Evolutionary conservation across 2,329 filamentous ascomycete genomes (phyloP).

Genomic region (Penicillium italicum): DNA sequence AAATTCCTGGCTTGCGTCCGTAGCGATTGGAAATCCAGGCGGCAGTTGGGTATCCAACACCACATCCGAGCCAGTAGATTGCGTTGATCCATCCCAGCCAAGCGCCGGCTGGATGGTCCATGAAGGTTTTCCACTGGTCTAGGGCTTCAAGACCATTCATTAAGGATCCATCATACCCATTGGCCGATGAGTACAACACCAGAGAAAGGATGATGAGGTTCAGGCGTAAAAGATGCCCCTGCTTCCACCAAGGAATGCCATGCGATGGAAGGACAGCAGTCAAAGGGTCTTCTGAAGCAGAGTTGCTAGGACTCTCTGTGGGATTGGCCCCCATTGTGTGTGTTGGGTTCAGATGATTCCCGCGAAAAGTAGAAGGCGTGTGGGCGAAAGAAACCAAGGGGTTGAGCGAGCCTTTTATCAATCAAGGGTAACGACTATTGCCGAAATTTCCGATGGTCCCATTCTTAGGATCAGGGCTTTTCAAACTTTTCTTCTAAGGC

Average conservation of each 20-base stretch:
- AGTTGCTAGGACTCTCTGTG: not conserved
- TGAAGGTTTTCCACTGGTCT: not conserved
- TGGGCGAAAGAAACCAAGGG: not conserved
- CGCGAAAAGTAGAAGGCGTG: not conserved
- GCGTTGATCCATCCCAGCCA: not conserved
- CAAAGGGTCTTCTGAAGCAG: not conserved
- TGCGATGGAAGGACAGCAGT: not conserved
- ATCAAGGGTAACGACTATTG: not conserved
- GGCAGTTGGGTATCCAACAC: not conserved
- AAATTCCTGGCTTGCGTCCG: not conserved
- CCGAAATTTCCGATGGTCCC: not conserved
- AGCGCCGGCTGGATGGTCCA: not conserved
- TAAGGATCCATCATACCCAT: not conserved
- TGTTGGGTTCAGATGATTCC: not conserved
- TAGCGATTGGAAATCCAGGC: not conserved
- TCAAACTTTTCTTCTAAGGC: not conserved
- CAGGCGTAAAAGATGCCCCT: not conserved
- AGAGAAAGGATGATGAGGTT: not conserved
- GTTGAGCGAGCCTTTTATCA: not conserved
- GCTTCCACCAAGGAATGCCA: not conserved
- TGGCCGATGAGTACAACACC: not conserved
- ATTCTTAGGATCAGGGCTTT: not conserved
- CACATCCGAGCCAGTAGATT: not conserved
- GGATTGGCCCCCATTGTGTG: not conserved
- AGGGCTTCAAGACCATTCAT: not conserved